Evolutionary conservation across 305 asterid genomes (phyloP), one percentile per base, ranked within the genome.

Genomic region (Rubia tinctorum): DNA sequence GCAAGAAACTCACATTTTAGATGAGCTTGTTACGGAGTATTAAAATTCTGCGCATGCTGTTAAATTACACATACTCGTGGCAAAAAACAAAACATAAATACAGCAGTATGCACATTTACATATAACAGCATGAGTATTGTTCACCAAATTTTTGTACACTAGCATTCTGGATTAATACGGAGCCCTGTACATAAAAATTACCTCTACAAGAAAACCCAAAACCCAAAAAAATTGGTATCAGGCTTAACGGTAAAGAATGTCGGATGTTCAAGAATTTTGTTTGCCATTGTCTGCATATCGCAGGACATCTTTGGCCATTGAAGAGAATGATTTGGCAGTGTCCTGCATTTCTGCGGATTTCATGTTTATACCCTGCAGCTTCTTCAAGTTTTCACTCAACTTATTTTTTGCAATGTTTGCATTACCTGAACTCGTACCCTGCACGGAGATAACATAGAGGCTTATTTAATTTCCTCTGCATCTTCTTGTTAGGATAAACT

Each of bases 341-440:
- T 93, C 97, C 75, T 93, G 96, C 97, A 90, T 91, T 80, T 93
- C 97, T 0, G 82, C 78, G 34, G 96, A 90, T 84, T 84, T 90
- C 82, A 88, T 51, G 87, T 77, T 86, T 84, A 93, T 86, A 17
- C 98, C 95, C 97, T 93, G 87, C 81, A 49, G 6, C 20, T 49
- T 91, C 77, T 76, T 88, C 87, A 90, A 70, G 81, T 93, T 93
- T 77, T 93, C 98, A 55, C 91, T 69, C 60, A 93, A 87, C 86
- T 91, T 93, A 39, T 79, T 79, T 86, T 79, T 87, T 8, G 96
- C 91, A 56, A 66, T 69, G 78, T 76, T 88, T 34, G 96, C 96
- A 76, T 58, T 86, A 78, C 89, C 82, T 4, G 92, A 39, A 80
- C 89, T 80, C 3, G 91, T 40, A 65, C 86, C 98, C 97, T 88